Evolutionary conservation across 2,329 filamentous ascomycete species (phyloP).

Genomic region (Colletotrichum limetticola): DNA sequence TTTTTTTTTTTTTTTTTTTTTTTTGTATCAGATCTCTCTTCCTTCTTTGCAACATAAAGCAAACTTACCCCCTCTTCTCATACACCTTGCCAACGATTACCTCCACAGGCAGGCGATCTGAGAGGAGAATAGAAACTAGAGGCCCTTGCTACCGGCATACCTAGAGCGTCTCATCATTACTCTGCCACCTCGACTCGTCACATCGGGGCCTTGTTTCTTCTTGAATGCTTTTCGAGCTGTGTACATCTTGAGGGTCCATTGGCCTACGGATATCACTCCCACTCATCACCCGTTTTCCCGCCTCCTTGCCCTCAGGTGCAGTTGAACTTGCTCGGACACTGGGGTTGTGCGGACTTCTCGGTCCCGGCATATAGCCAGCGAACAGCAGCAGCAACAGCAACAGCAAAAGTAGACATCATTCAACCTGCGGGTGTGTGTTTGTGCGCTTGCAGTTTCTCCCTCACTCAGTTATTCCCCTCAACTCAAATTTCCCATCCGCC

Average conservation of each 20-base stretch:
- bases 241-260: constrained; percentile 7
- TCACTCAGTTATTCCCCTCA: constrained; percentile 2
- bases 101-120: constrained; percentile 8
- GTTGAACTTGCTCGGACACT: constrained; percentile 1
- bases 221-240: constrained; percentile 10
- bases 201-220: constrained; percentile 33
- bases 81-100: not conserved
- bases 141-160: constrained; percentile 27
- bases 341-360: constrained; percentile 25
- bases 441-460: constrained; percentile 28
- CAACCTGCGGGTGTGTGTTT: constrained; percentile 12
- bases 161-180: constrained; percentile 20
- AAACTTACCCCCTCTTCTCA: constrained; percentile 7
- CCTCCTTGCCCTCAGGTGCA: not conserved
- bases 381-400: not conserved
- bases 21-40: constrained; percentile 31
- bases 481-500: not conserved
- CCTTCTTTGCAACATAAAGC: constrained; percentile 30
- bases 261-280: constrained; percentile 4
- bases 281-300: not conserved
- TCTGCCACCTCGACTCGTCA: constrained; percentile 24
- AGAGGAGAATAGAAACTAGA: constrained; percentile 5
- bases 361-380: not conserved
- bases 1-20: not conserved
- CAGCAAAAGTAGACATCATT: not conserved